phyloP scores from a whole-genome alignment of 306 rosid species.

The Gastrolobium villosum region DNA sequence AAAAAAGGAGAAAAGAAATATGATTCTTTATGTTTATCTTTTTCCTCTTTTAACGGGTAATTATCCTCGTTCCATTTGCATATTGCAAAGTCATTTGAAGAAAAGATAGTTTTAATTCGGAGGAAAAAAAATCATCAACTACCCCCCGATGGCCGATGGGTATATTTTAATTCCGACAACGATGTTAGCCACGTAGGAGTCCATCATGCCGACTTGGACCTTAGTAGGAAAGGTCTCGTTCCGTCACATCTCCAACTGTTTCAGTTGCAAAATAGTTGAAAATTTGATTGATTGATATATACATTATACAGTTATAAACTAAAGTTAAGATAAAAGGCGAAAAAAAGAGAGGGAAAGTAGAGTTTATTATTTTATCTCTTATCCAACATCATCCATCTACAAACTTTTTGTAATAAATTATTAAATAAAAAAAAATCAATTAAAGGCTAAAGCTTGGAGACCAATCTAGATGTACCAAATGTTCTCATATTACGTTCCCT shows the following conservation, averaged over 20 bases:
- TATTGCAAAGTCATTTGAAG: constrained; percentile 6
- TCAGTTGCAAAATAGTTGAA: constrained; percentile 56
- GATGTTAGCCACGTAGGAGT: constrained; percentile 58
- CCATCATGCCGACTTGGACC: constrained; percentile 71
- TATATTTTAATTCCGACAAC: constrained; percentile 46
- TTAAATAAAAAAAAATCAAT: not conserved
- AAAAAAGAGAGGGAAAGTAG: constrained; percentile 6
- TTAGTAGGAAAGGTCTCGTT: constrained; percentile 64
- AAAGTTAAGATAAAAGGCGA: constrained; percentile 44
- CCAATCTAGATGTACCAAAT: not conserved
- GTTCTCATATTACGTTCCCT: not conserved
- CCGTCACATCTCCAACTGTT: constrained; percentile 70
- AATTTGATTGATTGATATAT: not conserved
- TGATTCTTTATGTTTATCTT: not conserved
- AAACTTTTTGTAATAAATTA: constrained; percentile 30
- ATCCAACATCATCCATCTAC: constrained; percentile 48
- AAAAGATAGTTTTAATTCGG: constrained; percentile 15
- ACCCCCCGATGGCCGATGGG: not conserved
- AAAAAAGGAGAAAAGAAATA: not conserved
- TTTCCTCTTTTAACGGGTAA: constrained; percentile 30
- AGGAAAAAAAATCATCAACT: not conserved
- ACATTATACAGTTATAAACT: constrained; percentile 26
- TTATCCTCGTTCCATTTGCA: constrained; percentile 7
- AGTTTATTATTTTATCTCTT: constrained; percentile 47
- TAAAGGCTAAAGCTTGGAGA: not conserved